A percentile compares a stretch with the other conserved stretches of the same genome.
Conservation (phyloP, 192 early-diverging fungal species). For the Linnemannia elongata region DNA sequence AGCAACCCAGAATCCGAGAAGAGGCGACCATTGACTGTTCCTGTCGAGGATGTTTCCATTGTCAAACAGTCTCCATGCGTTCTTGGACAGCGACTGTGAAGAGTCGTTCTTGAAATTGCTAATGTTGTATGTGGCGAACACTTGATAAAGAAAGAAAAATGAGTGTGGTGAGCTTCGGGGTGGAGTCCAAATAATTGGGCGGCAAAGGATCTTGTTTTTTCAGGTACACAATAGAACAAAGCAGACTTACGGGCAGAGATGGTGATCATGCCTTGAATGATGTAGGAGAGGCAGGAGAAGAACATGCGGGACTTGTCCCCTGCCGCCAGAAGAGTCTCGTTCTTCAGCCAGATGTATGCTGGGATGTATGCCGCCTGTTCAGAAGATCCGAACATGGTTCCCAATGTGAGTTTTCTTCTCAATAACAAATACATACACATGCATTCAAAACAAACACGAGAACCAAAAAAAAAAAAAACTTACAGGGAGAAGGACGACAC, state of each 20-base stretch:
- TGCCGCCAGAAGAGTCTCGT: not conserved
- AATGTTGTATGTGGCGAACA: conserved; percentile 9
- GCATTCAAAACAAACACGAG: not conserved
- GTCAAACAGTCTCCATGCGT: conserved; percentile 17
- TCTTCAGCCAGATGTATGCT: conserved; percentile 43
- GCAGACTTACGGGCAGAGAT: conserved; percentile 4
- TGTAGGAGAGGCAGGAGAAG: conserved; percentile 16
- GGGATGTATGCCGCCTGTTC: conserved; percentile 48
- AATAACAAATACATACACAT: not conserved
- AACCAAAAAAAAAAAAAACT: not conserved
- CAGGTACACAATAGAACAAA: not conserved
- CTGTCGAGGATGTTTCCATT: conserved; percentile 19
- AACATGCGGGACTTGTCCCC: conserved; percentile 29
- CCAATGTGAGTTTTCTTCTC: not conserved
- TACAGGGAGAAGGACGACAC: conserved; percentile 25
- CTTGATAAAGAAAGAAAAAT: not conserved
- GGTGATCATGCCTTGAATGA: conserved; percentile 2
- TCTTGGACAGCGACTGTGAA: not conserved
- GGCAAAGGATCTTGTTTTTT: not conserved
- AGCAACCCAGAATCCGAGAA: conserved; percentile 32
- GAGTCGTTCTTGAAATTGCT: conserved; percentile 7
- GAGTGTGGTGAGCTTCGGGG: not conserved
- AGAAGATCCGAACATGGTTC: not conserved
- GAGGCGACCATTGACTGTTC: conserved; percentile 23
- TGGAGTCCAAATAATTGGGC: no score